Conservation (phyloP, 202 grass and related monocot genomes). For the Bolboschoenoplectus hybrid region DNA sequence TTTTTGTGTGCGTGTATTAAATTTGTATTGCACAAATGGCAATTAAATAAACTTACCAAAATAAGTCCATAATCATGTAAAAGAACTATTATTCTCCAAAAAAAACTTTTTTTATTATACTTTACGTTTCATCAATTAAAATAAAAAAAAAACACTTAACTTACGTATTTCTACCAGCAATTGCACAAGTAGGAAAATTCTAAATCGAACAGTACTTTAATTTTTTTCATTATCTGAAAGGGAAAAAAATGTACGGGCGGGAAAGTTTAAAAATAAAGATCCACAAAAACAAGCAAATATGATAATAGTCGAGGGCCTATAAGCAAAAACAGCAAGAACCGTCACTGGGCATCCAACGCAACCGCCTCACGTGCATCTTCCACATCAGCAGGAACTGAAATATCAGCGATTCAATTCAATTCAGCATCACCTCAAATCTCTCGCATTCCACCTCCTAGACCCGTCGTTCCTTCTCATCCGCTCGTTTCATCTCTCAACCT, state of each 20-base stretch:
- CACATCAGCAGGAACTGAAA: not conserved
- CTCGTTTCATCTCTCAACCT: not conserved
- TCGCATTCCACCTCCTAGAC: not conserved
- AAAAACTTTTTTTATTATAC: not conserved
- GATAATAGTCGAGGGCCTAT: not conserved
- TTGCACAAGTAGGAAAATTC: too few species aligned
- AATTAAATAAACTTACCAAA: too few species aligned
- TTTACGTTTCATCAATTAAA: not conserved
- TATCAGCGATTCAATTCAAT: too few species aligned
- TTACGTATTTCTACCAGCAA: too few species aligned
- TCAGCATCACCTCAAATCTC: too few species aligned
- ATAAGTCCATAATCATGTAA: too few species aligned
- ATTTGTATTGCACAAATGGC: too few species aligned
- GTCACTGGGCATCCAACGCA: not conserved
- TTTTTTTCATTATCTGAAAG: not conserved
- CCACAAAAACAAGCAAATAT: not conserved
- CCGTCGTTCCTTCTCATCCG: not conserved
- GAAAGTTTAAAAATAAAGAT: not conserved
- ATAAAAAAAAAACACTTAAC: not conserved
- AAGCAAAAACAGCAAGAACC: not conserved
- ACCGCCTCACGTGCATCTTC: not conserved
- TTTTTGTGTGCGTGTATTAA: too few species aligned
- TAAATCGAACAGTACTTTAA: too few species aligned
- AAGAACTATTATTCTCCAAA: too few species aligned
- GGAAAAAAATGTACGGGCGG: not conserved